Evolutionary conservation across 2,329 filamentous ascomycete species (phyloP).

Genomic region (Arthrobotrys musiformis): DNA sequence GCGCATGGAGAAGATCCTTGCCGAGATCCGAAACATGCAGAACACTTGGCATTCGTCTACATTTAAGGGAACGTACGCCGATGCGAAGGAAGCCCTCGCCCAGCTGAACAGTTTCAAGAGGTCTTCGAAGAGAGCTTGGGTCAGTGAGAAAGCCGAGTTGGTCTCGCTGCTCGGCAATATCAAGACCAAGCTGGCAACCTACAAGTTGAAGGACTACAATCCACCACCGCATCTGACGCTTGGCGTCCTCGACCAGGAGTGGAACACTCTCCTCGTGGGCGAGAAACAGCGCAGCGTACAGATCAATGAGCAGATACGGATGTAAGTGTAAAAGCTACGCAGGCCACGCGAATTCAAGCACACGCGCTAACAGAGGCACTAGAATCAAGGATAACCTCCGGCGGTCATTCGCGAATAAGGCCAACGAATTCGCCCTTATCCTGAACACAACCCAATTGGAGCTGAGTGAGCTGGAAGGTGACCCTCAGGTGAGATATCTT

Average conservation of each 20-base stretch:
- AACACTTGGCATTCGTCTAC: conserved; percentile 79
- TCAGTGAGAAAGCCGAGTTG: conserved; percentile 95
- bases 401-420: conserved; percentile 94
- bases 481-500: conserved; percentile 76
- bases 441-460: conserved; percentile 94
- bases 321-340: conserved; percentile 66
- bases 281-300: conserved; percentile 90
- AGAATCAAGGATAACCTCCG: conserved; percentile 95
- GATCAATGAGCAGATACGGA: conserved; percentile 97
- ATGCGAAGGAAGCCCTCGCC: conserved; percentile 86
- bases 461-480: conserved; percentile 95
- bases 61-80: conserved; percentile 90
- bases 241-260: conserved; percentile 83
- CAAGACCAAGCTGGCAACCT: conserved; percentile 97
- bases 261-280: conserved; percentile 79
- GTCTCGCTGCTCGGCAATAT: conserved; percentile 95
- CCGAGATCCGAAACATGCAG: conserved; percentile 77
- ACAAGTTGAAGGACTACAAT: conserved; percentile 88
- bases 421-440: conserved; percentile 95
- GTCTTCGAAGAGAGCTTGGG: conserved; percentile 91
- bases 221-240: conserved; percentile 84
- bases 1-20: conserved; percentile 84
- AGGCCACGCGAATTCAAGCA: neutral
- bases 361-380: conserved; percentile 61
- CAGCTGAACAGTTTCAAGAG: conserved; percentile 91